phyloP scores from a whole-genome alignment of 371 early-diverging fungal species.

The Parasitella parasitica region DNA sequence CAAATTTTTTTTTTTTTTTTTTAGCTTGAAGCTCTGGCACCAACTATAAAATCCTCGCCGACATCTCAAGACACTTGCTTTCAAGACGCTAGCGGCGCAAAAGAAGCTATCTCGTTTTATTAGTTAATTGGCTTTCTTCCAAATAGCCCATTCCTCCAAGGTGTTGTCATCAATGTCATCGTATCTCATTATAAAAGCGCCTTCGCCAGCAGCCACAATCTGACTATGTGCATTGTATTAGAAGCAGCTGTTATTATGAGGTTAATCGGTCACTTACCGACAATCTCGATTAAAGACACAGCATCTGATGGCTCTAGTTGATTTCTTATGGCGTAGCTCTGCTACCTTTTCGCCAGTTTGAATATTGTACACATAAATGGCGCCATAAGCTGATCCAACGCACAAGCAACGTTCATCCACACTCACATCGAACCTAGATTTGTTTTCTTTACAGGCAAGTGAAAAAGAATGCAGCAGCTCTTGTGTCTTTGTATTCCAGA shows the following conservation, averaged over 20 bases:
- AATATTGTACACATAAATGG: constrained; percentile 68
- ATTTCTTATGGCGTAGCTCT: constrained; percentile 74
- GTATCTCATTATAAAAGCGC: constrained; percentile 82
- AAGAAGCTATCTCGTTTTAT: no score
- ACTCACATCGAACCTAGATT: constrained; percentile 50
- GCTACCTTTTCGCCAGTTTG: constrained; percentile 62
- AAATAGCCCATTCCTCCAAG: constrained; percentile 69
- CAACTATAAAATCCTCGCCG: no score
- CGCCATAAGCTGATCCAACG: constrained; percentile 73
- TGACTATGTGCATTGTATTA: no score
- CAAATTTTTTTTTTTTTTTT: no score
- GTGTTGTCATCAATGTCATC: constrained; percentile 78
- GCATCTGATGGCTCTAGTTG: constrained; percentile 75
- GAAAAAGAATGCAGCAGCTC: constrained; percentile 38
- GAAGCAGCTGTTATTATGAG: no score
- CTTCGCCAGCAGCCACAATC: constrained; percentile 75
- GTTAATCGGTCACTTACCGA: no score
- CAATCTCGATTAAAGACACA: constrained; percentile 78
- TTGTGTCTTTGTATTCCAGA: constrained; percentile 63
- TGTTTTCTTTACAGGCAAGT: constrained; percentile 40
- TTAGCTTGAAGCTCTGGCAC: no score
- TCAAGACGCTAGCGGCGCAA: no score
- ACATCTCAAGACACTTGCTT: no score
- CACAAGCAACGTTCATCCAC: constrained; percentile 71
- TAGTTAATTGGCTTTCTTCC: constrained; percentile 16